phyloP scores from a whole-genome alignment of 2,329 filamentous ascomycete genomes.

The Botrytis pseudocinerea region DNA sequence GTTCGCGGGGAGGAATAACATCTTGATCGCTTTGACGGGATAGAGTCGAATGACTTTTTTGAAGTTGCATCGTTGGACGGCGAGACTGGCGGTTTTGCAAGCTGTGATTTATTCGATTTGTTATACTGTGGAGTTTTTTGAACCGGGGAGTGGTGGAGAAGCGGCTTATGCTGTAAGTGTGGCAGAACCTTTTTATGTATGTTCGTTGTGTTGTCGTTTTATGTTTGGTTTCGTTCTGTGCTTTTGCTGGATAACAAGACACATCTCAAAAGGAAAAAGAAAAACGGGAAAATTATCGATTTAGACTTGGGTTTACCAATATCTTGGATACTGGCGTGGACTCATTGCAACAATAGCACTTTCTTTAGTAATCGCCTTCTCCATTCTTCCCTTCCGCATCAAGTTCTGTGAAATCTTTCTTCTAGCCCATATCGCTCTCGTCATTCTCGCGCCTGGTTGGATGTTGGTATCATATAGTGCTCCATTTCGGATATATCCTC shows the following conservation, averaged over 20 bases:
- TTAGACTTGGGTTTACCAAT: not conserved
- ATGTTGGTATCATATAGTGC: slow-evolving; percentile 42
- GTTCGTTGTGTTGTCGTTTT: not conserved
- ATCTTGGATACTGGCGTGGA: slow-evolving; percentile 40
- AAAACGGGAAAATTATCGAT: no score
- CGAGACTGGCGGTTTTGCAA: slow-evolving; percentile 47
- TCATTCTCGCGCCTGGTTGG: slow-evolving; percentile 25
- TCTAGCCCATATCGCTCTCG: slow-evolving; percentile 26
- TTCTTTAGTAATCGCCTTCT: slow-evolving; percentile 31
- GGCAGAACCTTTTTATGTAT: slow-evolving; percentile 2
- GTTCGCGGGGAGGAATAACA: slow-evolving; percentile 27
- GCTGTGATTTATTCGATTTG: slow-evolving; percentile 49
- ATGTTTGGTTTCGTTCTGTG: not conserved
- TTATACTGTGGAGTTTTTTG: slow-evolving; percentile 43
- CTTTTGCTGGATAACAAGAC: not conserved
- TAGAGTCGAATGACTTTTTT: slow-evolving; percentile 52
- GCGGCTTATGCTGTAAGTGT: not conserved
- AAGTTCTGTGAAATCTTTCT: slow-evolving; percentile 30
- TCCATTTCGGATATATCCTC: slow-evolving; percentile 40
- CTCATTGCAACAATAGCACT: slow-evolving; percentile 43
- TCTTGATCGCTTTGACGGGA: slow-evolving; percentile 25
- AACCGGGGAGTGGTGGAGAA: slow-evolving; percentile 6
- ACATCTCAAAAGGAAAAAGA: no score
- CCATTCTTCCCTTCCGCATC: slow-evolving; percentile 43
- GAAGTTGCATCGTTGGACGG: slow-evolving; percentile 52